Evolutionary conservation across 768 basidiomycete species (phyloP), one percentile per base, ranked within the genome.

Genomic region (Termitomyces sp.): DNA sequence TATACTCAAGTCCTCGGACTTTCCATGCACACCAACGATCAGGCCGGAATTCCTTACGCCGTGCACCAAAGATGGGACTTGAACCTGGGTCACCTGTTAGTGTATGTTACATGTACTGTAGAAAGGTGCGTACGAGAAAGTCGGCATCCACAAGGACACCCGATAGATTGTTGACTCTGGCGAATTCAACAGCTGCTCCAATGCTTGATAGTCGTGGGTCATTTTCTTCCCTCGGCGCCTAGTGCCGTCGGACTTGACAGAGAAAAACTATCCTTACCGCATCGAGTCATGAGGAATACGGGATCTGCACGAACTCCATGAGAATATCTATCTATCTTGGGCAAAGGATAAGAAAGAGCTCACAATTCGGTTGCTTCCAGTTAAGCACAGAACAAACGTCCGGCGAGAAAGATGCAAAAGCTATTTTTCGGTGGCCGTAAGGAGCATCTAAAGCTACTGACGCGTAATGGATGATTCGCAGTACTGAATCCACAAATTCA

Each of bases 281-380:
- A 98, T 64, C 85, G 85, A 7, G 91, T 89, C 8, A 90, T 86
- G 70, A 97, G 92, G 76, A 98, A 97, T 37, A 98, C 95, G 54
- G 96, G 94, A 80, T 96, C 94, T 93, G 69, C 34, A 51, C 45
- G 49, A 47, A 13, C 31, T n/a, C 31, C 8, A 50, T 60, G 48
- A 53, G n/a, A 24, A 24, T n/a, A n/a, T n/a, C n/a, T n/a, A n/a
- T n/a, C n/a, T 20, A 59, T 12, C 24, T 33, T 18, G 26, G 41
- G 16, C 26, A 18, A 51, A 33, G 13, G 24, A 37, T 44, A n/a
- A n/a, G n/a, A 41, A n/a, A 22, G 26, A 42, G 26, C 85, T 72
- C 74, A 93, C 96, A 98, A 71, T 98, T 98, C 13, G 96, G 96
- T 72, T 99, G 96, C 72, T 99, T 99, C 97, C 96, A 98, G 67